A percentile compares a stretch with the other conserved stretches of the same genome.
phyloP scores from a whole-genome alignment of 2,329 filamentous ascomycete species.

The Botrytis aclada region DNA sequence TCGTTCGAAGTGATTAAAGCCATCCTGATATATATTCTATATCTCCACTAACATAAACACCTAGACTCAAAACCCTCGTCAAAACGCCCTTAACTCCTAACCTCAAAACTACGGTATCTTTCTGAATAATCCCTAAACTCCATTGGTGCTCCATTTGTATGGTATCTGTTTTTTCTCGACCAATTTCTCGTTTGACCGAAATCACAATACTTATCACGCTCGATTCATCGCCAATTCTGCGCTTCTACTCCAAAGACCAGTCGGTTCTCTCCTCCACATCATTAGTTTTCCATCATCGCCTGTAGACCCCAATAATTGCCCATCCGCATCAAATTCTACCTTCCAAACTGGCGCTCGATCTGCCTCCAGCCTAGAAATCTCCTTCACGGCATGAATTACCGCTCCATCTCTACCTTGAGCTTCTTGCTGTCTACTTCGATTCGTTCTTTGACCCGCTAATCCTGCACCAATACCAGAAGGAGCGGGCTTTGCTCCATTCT shows the following conservation, averaged over 20 bases:
- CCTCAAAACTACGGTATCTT: not conserved
- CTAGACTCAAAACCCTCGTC: not conserved
- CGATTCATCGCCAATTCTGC: constrained; percentile 35
- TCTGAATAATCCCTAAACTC: not conserved
- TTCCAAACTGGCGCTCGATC: constrained; percentile 73
- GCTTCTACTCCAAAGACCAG: constrained; percentile 35
- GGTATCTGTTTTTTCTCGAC: not conserved
- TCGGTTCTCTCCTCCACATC: constrained; percentile 54
- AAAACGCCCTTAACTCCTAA: not conserved
- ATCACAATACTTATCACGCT: not conserved
- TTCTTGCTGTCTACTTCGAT: constrained; percentile 46
- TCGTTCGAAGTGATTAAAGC: not conserved
- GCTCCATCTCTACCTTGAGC: constrained; percentile 56
- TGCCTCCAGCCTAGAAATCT: constrained; percentile 64
- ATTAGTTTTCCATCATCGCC: constrained; percentile 70
- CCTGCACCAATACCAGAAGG: constrained; percentile 54
- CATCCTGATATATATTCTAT: not conserved
- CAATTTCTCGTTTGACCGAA: not conserved
- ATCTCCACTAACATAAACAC: not conserved
- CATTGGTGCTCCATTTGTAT: not conserved
- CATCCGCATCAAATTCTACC: constrained; percentile 66
- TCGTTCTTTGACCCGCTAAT: constrained; percentile 43
- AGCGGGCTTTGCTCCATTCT: constrained; percentile 36
- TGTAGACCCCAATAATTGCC: constrained; percentile 70
- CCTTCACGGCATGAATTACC: constrained; percentile 59